Base-by-base conservation (phyloP, 768 basidiomycete species). In the Suillus subaureus region DNA sequence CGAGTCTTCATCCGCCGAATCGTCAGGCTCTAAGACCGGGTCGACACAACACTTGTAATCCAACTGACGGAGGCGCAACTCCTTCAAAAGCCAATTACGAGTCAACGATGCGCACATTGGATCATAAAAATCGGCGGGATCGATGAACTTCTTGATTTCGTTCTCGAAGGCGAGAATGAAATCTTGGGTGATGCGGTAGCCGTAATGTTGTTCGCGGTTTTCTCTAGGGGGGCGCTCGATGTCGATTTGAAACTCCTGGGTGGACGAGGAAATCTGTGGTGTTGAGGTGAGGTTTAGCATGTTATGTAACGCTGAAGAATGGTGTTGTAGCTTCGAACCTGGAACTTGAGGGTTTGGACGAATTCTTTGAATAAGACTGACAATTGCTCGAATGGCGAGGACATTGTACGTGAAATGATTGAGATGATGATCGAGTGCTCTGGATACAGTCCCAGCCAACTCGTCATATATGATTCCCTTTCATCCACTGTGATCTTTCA, bases 151-250 rank as follows among this genome's bases (percentile, higher is more conserved):
- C 21, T n/a, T 55, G 54, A 55, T 33, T 33, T 33, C 31, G 31
- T 55, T 35, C 54, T 55, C 54, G 31, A 55, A 55, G 33, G 54
- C 31, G 12, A 55, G 31, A 33, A 55, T 55, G 54, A 55, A 55
- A 13, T 33, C 28, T 33, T 55, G 54, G 31, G 31, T 33, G 11
- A 55, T 55, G 54, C 31, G 12, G 33, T 55, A 55, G 33, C 54
- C 54, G 31, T 33, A 55, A 40, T 58, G 16, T 18, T 40, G 57
- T 16, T 23, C 37, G 9, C 16, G 16, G 23, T 39, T 6, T 39
- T 39, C 37, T 26, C 5, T 18, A 26, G 23, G 57, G 16, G 57
- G 57, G 11, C 57, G 18, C 37, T 58, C 16, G 9, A 40, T 58
- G 26, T 58, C 23, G 9, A 40, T 58, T 26, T 40, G 57, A 40